Evolutionary conservation across 208 protist genomes (phyloP).

Genomic region (Herpetomonas tarakana): DNA sequence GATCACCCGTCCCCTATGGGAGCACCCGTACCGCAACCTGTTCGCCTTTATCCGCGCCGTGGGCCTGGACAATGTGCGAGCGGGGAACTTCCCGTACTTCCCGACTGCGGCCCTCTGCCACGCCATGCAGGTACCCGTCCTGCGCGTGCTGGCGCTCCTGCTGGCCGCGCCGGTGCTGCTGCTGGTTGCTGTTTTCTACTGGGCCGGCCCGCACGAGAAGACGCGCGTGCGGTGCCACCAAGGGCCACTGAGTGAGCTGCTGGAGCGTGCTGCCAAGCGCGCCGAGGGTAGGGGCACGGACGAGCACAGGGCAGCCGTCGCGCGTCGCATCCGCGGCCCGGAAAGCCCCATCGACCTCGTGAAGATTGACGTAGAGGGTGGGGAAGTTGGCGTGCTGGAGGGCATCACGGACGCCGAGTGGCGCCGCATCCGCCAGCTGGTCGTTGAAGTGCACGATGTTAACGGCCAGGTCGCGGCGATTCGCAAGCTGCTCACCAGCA

Average conservation of each 20-base stretch:
- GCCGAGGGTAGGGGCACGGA: neutral
- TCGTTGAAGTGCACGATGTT: constrained; percentile 46
- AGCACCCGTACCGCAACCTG: constrained; percentile 13
- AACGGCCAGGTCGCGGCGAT: constrained; percentile 18
- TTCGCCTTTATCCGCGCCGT: constrained; percentile 15
- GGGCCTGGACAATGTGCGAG: constrained; percentile 13
- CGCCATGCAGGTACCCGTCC: constrained; percentile 13
- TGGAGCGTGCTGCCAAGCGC: constrained; percentile 2
- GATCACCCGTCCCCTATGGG: constrained; percentile 9
- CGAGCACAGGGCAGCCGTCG: neutral
- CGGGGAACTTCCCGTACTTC: constrained; percentile 13
- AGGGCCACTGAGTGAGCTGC: constrained; percentile 17
- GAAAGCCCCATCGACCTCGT: constrained; percentile 26
- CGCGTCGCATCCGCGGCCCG: constrained; percentile 5
- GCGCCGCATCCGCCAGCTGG: constrained; percentile 30
- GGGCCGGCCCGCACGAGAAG: constrained; percentile 10
- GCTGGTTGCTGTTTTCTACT: constrained; percentile 15
- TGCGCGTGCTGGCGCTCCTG: constrained; percentile 12
- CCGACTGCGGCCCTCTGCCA: constrained; percentile 13
- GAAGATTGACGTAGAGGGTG: constrained; percentile 48
- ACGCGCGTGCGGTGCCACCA: constrained; percentile 10
- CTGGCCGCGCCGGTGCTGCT: constrained; percentile 11
- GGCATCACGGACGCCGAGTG: constrained; percentile 26
- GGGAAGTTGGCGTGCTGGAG: constrained; percentile 34
- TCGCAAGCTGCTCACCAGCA: constrained; percentile 13